Evolutionary conservation across 352 stramenopile species (phyloP), one percentile per base, ranked within the genome.

Genomic region (Phytophthora pini): DNA sequence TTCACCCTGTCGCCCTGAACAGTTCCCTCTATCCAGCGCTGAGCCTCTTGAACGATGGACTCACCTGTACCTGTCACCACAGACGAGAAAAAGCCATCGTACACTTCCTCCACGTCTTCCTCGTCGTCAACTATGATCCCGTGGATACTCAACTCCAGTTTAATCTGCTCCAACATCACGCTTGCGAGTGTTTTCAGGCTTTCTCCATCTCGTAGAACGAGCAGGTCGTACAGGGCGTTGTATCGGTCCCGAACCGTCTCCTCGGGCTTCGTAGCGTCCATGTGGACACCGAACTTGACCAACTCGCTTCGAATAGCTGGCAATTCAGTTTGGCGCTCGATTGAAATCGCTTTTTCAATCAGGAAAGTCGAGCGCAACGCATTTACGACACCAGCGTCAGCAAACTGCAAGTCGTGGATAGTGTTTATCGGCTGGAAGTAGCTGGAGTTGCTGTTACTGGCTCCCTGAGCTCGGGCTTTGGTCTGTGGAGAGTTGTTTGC

Each of bases 341-440:
- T 79, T 1, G 76, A 89, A 48, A 94, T 92, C 29, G 63, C 66
- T 47, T 91, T 92, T 36, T 91, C 86, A 39, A 89, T 82, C 17
- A 94, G 46, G 50, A 92, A 93, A 10, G 74, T 74, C 0, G 79
- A 70, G 15, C 82, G 81, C 7, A 92, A 58, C 12, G 79, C 74
- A 43, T 90, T 84, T 31, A 92, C 80, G 13, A 89, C 55, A 7
- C 57, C 65, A 0, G 77, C 71, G 40, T 90, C 82, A 3, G 80
- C 76, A 11, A 63, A 22, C 8, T 74, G 82, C 22, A 94, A 61
- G 31, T 89, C 82, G 50, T 88, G 78, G 52, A 94, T 80, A 17
- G 74, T 79, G 53, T 77, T 77, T 10, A 80, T 62, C 2, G 65
- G 68, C 24, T 71, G 66, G 26, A 50, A 29, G 15, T 47, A 22